These are phyloP conservation scores for Yamadazyma dushanensis DNA, from an alignment of 1,139 yeast genomes.

Conservation along the genomic window DNA sequence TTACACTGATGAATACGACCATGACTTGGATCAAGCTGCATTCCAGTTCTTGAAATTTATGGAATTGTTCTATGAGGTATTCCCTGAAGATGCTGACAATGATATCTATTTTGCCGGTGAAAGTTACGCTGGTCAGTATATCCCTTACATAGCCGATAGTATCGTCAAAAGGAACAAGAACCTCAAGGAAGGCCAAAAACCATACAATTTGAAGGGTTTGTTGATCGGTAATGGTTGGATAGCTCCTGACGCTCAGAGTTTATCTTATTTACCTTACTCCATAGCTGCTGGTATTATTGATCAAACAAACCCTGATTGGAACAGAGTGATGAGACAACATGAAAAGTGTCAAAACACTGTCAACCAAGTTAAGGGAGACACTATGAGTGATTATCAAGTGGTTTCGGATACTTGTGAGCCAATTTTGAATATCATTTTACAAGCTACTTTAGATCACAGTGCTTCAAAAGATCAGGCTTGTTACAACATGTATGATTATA, in stretches of 20 bases:
- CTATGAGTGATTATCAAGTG: slow-evolving; percentile 17
- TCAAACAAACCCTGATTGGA: slow-evolving; percentile 37
- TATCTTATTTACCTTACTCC: slow-evolving; percentile 77
- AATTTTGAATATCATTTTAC: slow-evolving; percentile 43
- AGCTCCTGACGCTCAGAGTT: slow-evolving; percentile 83
- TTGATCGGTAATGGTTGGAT: slow-evolving; percentile 96
- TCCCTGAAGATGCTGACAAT: slow-evolving; percentile 69
- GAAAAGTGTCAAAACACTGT: slow-evolving; percentile 56
- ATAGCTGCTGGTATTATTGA: slow-evolving; percentile 58
- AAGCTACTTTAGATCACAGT: slow-evolving; percentile 28
- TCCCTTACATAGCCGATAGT: slow-evolving; percentile 79
- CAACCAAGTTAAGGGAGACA: slow-evolving; percentile 27
- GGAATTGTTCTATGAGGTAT: slow-evolving; percentile 62
- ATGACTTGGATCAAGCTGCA: slow-evolving; percentile 59
- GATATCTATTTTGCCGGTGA: slow-evolving; percentile 88
- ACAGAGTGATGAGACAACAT: slow-evolving; percentile 47
- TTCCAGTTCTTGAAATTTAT: slow-evolving; percentile 65
- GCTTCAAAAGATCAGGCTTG: slow-evolving; percentile 50
- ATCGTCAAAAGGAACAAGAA: slow-evolving; percentile 51
- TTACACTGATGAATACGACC: slow-evolving; percentile 52
- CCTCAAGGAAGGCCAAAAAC: slow-evolving; percentile 17
- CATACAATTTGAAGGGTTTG: slow-evolving; percentile 60
- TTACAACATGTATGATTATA: slow-evolving; percentile 78
- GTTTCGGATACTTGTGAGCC: slow-evolving; percentile 49
- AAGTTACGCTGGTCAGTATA: slow-evolving; percentile 95